These are phyloP conservation scores for Cryphonectria radicalis DNA, from an alignment of 2,329 filamentous ascomycete genomes.

Conservation along the genomic window DNA sequence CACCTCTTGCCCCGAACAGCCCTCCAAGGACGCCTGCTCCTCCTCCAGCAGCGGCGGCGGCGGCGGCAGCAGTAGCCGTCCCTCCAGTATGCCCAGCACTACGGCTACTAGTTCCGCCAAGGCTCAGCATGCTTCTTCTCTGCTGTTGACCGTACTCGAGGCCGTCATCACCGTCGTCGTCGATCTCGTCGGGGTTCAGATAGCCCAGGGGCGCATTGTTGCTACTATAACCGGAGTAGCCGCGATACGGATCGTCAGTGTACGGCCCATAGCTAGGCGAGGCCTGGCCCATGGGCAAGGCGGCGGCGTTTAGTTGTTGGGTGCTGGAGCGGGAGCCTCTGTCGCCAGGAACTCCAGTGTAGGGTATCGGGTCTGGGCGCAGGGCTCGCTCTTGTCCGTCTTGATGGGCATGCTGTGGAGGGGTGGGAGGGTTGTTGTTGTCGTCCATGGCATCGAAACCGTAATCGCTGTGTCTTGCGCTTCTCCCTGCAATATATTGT, in stretches of 20 bases:
- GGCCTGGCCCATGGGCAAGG: slow-evolving; percentile 38
- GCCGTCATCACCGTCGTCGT: slow-evolving; percentile 87
- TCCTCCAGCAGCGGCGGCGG: slow-evolving; percentile 46
- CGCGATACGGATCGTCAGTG: slow-evolving; percentile 69
- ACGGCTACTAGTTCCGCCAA: slow-evolving; percentile 52
- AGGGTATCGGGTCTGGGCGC: slow-evolving; percentile 32
- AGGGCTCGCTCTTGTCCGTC: slow-evolving; percentile 29
- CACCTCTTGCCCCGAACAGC: slow-evolving; percentile 42
- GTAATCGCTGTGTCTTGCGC: slow-evolving; percentile 67
- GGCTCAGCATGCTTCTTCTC: slow-evolving; percentile 64
- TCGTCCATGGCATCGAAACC: slow-evolving; percentile 64
- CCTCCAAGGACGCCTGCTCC: slow-evolving; percentile 45
- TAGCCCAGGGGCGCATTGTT: slow-evolving; percentile 57
- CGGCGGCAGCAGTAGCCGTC: slow-evolving; percentile 43
- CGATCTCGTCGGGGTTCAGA: slow-evolving; percentile 79
- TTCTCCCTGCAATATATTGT: slow-evolving; percentile 68
- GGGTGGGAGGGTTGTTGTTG: not conserved
- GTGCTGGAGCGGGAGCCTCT: slow-evolving; percentile 50
- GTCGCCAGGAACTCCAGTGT: slow-evolving; percentile 34
- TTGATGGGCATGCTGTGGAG: slow-evolving; percentile 37
- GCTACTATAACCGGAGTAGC: slow-evolving; percentile 56
- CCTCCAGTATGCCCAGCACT: slow-evolving; percentile 36
- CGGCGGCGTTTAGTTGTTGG: slow-evolving; percentile 42
- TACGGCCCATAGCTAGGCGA: slow-evolving; percentile 50
- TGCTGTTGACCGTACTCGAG: slow-evolving; percentile 58